Evolutionary conservation across 2,329 filamentous ascomycete species (phyloP).

Genomic region (Clonostachys rhizophaga): DNA sequence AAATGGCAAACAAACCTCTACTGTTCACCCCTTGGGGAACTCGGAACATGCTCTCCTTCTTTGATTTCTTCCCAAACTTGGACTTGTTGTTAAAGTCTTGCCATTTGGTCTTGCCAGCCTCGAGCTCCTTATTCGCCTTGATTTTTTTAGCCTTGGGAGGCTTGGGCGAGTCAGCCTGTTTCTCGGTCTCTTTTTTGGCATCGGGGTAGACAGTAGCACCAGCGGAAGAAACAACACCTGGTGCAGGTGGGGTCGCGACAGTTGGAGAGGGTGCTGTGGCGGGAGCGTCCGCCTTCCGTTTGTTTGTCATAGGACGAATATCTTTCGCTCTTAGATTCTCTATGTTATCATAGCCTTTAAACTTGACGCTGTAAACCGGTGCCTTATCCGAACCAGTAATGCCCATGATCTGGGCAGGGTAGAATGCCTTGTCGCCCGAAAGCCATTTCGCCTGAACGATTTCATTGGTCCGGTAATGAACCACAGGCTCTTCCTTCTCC

Average conservation of each 20-base stretch:
- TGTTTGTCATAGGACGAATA: conserved; percentile 73
- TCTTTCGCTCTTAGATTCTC: conserved; percentile 81
- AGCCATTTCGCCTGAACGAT: conserved; percentile 86
- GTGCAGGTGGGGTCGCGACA: conserved; percentile 12
- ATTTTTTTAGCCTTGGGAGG: conserved; percentile 81
- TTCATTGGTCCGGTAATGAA: conserved; percentile 81
- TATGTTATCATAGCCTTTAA: conserved; percentile 83
- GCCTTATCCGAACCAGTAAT: conserved; percentile 84
- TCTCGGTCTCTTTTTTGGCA: conserved; percentile 55
- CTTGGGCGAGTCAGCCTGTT: conserved; percentile 64
- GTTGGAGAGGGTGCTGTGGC: conserved; percentile 37
- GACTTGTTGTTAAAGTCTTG: conserved; percentile 83
- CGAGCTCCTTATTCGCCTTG: conserved; percentile 85
- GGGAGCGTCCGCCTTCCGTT: conserved; percentile 81
- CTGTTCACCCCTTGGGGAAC: conserved; percentile 83
- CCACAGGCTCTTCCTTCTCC: conserved; percentile 49
- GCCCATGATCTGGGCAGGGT: conserved; percentile 86
- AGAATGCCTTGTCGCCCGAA: conserved; percentile 84
- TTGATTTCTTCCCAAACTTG: conserved; percentile 61
- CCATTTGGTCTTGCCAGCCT: conserved; percentile 91
- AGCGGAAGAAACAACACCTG: conserved; percentile 45
- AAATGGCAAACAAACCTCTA: conserved; percentile 57
- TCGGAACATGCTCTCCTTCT: conserved; percentile 96
- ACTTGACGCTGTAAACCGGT: conserved; percentile 91
- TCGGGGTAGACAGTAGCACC: conserved; percentile 57